These are phyloP conservation scores for Kentomonas sorsogonicus DNA, from an alignment of 208 protist species.

Conservation along the genomic window DNA sequence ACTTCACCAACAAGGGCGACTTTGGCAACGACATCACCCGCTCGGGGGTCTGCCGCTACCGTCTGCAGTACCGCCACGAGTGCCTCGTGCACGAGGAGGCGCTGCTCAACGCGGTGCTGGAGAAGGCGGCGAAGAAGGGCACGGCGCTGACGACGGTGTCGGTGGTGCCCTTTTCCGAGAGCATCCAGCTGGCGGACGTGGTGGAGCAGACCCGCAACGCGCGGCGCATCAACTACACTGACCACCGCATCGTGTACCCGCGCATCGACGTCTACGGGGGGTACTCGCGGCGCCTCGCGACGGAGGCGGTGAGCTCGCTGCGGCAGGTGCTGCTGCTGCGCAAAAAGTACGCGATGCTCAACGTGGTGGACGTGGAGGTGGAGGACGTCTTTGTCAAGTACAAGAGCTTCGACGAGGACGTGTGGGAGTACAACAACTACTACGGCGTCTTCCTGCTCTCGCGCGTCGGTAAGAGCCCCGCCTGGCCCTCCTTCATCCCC, in stretches of 20 bases:
- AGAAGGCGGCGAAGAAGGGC: slow-evolving; percentile 49
- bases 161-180: slow-evolving; percentile 38
- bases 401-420: slow-evolving; percentile 72
- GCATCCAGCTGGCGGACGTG: slow-evolving; percentile 34
- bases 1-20: slow-evolving; percentile 30
- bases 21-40: slow-evolving; percentile 59
- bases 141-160: slow-evolving; percentile 16
- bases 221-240: slow-evolving; percentile 60
- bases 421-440: slow-evolving; percentile 88
- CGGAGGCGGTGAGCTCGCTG: slow-evolving; percentile 58
- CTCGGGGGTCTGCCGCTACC: slow-evolving; percentile 67
- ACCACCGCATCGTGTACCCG: slow-evolving; percentile 75
- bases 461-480: slow-evolving; percentile 50
- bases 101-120: slow-evolving; percentile 68
- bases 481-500: slow-evolving; percentile 75
- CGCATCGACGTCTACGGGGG: slow-evolving; percentile 61
- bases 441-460: slow-evolving; percentile 84
- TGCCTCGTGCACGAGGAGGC: slow-evolving; percentile 71
- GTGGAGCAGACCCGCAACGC: slow-evolving; percentile 42
- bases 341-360: slow-evolving; percentile 68
- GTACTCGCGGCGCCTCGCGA: slow-evolving; percentile 7
- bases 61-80: slow-evolving; percentile 82
- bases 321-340: slow-evolving; percentile 60
- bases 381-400: slow-evolving; percentile 82
- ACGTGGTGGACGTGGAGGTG: slow-evolving; percentile 46